Base-by-base conservation (phyloP, 2,329 filamentous ascomycete genomes). In the Chlorencoelia australis region DNA sequence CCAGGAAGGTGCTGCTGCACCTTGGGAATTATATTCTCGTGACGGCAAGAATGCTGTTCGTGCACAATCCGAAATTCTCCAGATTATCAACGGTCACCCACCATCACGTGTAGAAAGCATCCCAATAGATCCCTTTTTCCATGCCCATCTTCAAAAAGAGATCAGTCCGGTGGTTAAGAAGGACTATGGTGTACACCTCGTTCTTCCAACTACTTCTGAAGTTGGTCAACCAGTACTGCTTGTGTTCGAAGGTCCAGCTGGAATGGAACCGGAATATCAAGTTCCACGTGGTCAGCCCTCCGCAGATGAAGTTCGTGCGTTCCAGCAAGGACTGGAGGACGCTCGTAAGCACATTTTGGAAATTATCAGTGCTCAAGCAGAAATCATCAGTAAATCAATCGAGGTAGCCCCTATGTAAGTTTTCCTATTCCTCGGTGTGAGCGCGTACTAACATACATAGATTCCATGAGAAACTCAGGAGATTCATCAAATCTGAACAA, bases 11-110 rank as follows among this genome's bases (percentile, higher is more conserved):
- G 76, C 76, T 8, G 74, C 82, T 8, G 74, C 81, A 29, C 79
- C 79, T 0, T 94, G 88, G 86, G 81, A 94, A 57, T 73, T 96
- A 37, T 94, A 88, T 61, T 84, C 85, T 5, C 74, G 82, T 24
- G 83, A 94, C 51, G 79, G 80, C 46, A 93, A 91, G 67, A 93
- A 87, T 55, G 73, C 74, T 18, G 75, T 84, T 55, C 78, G 79
- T 50, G 82, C 82, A 6, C 79, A 82, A 52, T 73, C 74, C 5
- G 82, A 87, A 50, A 79, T 91, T 53, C 79, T 75, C 55, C 75
- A 73, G 50, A 73, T 91, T 40, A 74, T 89, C 48, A 73, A 73
- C 42, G 74, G 75, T 32, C 81, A 87, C 54, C 83, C 83, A 27
- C 84, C 83, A 3, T 71, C 77, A 24, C 74, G 82, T 44, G 73